Conservation (phyloP, 306 rosid species). For the Rosa chinensis region DNA sequence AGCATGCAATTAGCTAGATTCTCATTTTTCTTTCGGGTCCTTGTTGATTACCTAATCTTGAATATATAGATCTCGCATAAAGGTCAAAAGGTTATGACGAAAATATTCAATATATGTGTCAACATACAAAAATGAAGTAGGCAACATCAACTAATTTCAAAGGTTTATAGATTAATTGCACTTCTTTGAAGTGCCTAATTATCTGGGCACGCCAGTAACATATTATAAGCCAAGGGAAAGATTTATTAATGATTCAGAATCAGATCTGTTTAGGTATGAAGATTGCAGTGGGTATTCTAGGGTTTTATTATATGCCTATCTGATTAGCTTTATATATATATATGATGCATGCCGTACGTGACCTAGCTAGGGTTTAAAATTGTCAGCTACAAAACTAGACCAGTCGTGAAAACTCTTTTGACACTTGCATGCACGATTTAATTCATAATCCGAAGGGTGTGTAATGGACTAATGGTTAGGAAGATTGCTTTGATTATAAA, state of each 20-base stretch:
- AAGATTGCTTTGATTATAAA: background rate
- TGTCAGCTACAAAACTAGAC: background rate
- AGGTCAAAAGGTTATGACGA: background rate
- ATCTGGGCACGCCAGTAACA: slow-evolving; percentile 20
- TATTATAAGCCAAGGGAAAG: slow-evolving; percentile 2
- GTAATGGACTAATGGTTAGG: background rate
- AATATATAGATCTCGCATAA: slow-evolving; percentile 1
- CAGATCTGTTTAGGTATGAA: slow-evolving; percentile 28
- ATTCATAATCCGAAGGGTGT: background rate
- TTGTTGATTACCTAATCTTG: slow-evolving; percentile 19
- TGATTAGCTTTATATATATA: background rate
- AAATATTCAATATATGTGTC: background rate
- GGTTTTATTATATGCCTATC: background rate
- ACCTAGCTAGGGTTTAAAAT: background rate
- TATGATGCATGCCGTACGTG: background rate
- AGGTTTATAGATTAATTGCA: background rate
- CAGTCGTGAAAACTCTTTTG: background rate
- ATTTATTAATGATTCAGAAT: slow-evolving; percentile 7
- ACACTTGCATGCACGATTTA: background rate
- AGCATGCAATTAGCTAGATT: slow-evolving; percentile 10
- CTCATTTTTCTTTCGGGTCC: background rate
- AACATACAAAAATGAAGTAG: background rate
- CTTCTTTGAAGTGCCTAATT: slow-evolving; percentile 21
- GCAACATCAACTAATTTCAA: background rate
- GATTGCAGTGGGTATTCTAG: background rate